Conservation (phyloP, 1,139 yeast genomes). For the Scheffersomyces segobiensis region DNA sequence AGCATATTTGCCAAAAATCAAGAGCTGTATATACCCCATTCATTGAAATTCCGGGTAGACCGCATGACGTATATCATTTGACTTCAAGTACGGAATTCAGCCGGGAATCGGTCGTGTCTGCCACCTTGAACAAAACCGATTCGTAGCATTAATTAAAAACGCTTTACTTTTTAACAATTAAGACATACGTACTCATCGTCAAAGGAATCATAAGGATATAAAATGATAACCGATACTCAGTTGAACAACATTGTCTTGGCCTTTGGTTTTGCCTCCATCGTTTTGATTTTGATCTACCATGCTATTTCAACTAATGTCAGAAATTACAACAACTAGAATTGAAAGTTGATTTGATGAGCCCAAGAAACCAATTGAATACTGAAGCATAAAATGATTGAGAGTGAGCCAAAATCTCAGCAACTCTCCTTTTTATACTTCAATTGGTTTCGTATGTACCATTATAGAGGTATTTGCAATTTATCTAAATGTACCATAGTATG, state of each 20-base stretch:
- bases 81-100: no score
- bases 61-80: background rate
- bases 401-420: no score
- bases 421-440: background rate
- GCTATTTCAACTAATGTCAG: conserved; percentile 47
- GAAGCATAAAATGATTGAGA: background rate
- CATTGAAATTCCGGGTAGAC: no score
- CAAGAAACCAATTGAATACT: no score
- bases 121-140: background rate
- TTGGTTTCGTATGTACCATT: background rate
- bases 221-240: conserved; percentile 81
- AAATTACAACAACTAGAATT: conserved; percentile 7
- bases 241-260: conserved; percentile 70
- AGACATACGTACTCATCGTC: background rate
- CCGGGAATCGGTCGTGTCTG: background rate
- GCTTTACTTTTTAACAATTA: no score
- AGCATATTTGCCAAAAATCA: no score
- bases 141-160: background rate
- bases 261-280: conserved; percentile 75
- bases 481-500: background rate
- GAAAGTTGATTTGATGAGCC: background rate
- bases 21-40: no score
- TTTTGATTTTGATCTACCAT: conserved; percentile 72
- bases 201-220: conserved; percentile 1
- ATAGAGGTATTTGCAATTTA: background rate